Percentiles rank a stretch among this genome's conserved stretches.
Conservation (phyloP, 2,329 filamentous ascomycete genomes). For the Alternaria sp. region DNA sequence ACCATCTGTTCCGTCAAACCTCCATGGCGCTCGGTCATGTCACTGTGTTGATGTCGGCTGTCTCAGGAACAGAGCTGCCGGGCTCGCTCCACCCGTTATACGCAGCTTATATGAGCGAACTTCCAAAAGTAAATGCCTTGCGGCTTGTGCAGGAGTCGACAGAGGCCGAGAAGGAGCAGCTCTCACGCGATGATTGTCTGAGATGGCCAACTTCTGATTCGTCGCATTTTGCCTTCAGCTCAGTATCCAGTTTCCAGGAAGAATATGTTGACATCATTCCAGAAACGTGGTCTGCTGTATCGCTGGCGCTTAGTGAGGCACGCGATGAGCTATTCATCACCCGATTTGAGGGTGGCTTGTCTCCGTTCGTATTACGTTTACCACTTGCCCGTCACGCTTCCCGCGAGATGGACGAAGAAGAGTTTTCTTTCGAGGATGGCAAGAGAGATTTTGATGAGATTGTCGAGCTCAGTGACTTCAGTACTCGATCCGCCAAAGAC, state of each 20-base stretch:
- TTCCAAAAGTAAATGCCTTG: constrained; percentile 75
- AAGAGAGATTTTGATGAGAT: constrained; percentile 83
- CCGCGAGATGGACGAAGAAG: constrained; percentile 79
- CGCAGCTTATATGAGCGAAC: constrained; percentile 61
- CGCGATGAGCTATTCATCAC: constrained; percentile 87
- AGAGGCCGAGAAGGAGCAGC: constrained; percentile 58
- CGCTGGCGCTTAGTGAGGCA: constrained; percentile 82
- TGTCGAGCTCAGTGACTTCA: constrained; percentile 81
- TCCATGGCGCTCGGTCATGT: constrained; percentile 48
- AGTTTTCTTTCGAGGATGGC: constrained; percentile 85
- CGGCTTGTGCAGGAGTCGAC: constrained; percentile 69
- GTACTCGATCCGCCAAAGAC: constrained; percentile 77
- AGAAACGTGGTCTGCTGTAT: constrained; percentile 82
- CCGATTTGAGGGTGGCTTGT: constrained; percentile 77
- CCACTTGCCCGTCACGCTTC: constrained; percentile 85
- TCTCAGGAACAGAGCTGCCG: constrained; percentile 38
- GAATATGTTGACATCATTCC: constrained; percentile 90
- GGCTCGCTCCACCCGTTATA: constrained; percentile 51
- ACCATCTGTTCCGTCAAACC: constrained; percentile 63
- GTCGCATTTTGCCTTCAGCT: constrained; percentile 48
- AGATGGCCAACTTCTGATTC: constrained; percentile 53
- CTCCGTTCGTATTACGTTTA: constrained; percentile 85
- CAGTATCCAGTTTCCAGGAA: constrained; percentile 69
- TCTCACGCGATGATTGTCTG: constrained; percentile 47
- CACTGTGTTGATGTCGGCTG: constrained; percentile 53